Evolutionary conservation across 345 rosid genomes (phyloP).

Genomic region (Sapria himalayana): DNA sequence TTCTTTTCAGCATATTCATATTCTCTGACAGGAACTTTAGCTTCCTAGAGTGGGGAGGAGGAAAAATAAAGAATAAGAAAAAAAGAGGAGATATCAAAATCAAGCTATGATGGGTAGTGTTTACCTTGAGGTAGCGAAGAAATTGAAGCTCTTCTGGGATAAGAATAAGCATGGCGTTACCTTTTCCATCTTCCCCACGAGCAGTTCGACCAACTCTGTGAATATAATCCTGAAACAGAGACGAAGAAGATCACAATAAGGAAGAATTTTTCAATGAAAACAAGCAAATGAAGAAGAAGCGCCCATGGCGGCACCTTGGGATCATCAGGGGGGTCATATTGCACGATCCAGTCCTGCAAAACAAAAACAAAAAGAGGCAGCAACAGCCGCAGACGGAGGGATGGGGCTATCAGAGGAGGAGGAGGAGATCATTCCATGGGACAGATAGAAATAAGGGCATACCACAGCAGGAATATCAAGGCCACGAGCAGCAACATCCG

Average conservation of each 20-base stretch:
- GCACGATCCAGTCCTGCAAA: constrained; percentile 91
- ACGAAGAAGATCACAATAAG: constrained; percentile 2
- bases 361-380: not conserved
- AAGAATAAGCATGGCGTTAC: constrained; percentile 78
- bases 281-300: not conserved
- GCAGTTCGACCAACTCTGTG: constrained; percentile 99
- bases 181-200: constrained; percentile 94
- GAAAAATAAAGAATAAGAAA: not conserved
- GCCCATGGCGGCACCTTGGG: constrained; percentile 36
- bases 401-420: no score
- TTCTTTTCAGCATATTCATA: constrained; percentile 68
- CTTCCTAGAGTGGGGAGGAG: no score
- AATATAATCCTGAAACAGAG: constrained; percentile 61
- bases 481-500: constrained; percentile 98
- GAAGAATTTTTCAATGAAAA: not conserved
- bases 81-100: not conserved
- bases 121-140: constrained; percentile 73
- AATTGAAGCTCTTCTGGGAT: constrained; percentile 90
- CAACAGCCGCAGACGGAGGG: no score
- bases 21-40: constrained; percentile 84
- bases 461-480: constrained; percentile 97
- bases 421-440: no score
- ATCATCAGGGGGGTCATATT: constrained; percentile 97
- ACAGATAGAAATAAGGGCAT: constrained; percentile 5
- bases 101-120: not conserved